Percentiles rank a stretch among this genome's conserved stretches.
phyloP scores from a whole-genome alignment of 768 basidiomycete species.

The Suillus subaureus region DNA sequence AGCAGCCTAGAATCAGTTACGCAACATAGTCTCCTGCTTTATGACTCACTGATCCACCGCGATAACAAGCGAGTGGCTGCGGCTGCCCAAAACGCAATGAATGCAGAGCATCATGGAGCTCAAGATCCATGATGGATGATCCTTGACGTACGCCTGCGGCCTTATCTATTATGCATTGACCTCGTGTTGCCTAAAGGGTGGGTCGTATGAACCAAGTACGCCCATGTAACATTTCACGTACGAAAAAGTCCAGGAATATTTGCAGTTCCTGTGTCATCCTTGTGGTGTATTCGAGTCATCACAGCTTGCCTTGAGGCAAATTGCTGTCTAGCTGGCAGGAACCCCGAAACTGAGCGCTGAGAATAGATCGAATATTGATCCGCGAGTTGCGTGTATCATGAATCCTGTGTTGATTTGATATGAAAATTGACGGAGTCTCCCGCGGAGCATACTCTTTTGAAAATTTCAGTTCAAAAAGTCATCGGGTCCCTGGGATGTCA shows the following conservation, averaged over 20 bases:
- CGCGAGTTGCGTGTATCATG: conserved; percentile 3
- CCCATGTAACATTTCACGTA: not conserved
- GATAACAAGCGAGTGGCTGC: not conserved
- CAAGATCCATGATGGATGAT: not conserved
- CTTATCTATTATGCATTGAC: not conserved
- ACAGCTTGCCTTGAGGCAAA: conserved; percentile 1
- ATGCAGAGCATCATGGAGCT: not conserved
- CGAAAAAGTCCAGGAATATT: not conserved
- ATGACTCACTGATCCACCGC: not conserved
- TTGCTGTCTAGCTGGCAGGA: not conserved
- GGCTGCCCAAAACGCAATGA: not conserved
- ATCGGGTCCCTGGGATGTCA: conserved; percentile 1
- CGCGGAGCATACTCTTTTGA: not conserved
- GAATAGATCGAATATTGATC: not conserved
- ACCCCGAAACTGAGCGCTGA: not conserved
- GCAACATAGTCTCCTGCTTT: not conserved
- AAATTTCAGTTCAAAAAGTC: not conserved
- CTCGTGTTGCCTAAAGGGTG: conserved; percentile 2
- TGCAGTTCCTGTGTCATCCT: not conserved
- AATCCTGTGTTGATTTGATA: conserved; percentile 7
- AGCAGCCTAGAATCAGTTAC: not conserved
- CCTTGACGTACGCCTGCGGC: not conserved
- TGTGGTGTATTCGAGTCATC: not conserved
- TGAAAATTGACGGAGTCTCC: not conserved
- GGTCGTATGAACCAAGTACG: not conserved